Conservation (phyloP, 768 basidiomycete species). For the Fomitopsis serialis region DNA sequence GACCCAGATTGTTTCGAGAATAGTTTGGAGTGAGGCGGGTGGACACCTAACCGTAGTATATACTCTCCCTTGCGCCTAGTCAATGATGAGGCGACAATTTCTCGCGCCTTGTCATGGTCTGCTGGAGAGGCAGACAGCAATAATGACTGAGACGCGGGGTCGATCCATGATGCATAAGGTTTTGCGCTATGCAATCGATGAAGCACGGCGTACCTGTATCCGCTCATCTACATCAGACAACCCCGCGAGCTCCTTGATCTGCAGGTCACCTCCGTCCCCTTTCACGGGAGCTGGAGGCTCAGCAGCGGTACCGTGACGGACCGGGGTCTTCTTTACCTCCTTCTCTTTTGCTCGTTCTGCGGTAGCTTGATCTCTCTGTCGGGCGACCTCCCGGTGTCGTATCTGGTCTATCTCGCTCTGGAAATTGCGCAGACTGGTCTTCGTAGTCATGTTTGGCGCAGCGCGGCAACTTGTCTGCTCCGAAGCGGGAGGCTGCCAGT, state of each 20-base stretch:
- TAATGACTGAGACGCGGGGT: slow-evolving; percentile 29
- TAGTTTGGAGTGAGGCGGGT: slow-evolving; percentile 51
- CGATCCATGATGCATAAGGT: not conserved
- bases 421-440: slow-evolving; percentile 55
- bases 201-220: slow-evolving; percentile 37
- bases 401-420: slow-evolving; percentile 79
- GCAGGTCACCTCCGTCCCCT: slow-evolving; percentile 1
- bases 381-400: slow-evolving; percentile 58
- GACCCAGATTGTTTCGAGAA: slow-evolving; percentile 37
- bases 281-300: slow-evolving; percentile 11
- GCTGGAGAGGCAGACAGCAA: slow-evolving; percentile 36
- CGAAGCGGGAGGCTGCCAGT: not conserved
- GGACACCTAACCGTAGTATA: slow-evolving; percentile 66
- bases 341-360: slow-evolving; percentile 24
- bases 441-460: slow-evolving; percentile 16
- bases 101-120: slow-evolving; percentile 53
- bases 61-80: slow-evolving; percentile 71
- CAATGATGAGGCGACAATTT: slow-evolving; percentile 58
- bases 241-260: slow-evolving; percentile 3
- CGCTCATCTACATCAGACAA: slow-evolving; percentile 46
- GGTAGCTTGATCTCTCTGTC: slow-evolving; percentile 44
- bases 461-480: not conserved
- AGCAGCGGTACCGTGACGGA: slow-evolving; percentile 23
- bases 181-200: not conserved
- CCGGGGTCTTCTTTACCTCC: slow-evolving; percentile 35